Evolutionary conservation across 352 stramenopile species (phyloP).

Genomic region (Globisporangium sylvaticum): DNA sequence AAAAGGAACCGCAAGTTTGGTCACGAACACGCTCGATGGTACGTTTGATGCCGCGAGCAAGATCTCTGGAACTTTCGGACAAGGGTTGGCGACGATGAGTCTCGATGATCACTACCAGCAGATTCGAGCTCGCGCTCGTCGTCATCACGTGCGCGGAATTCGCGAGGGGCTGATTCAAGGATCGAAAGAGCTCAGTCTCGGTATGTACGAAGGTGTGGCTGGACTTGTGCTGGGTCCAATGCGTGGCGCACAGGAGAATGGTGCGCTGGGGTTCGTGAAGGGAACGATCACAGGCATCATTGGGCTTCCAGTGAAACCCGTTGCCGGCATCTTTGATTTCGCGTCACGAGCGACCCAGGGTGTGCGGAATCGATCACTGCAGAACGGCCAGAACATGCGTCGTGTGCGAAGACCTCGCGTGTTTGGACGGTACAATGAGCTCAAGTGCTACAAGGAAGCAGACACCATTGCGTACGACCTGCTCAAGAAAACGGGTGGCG

Average conservation of each 20-base stretch:
- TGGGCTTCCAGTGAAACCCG: conserved; percentile 80
- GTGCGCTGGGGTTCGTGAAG: conserved; percentile 79
- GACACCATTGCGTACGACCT: conserved; percentile 85
- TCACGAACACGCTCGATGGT: conserved; percentile 83
- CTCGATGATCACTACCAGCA: conserved; percentile 88
- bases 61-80: conserved; percentile 85
- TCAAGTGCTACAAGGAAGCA: conserved; percentile 88
- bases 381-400: conserved; percentile 75
- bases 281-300: conserved; percentile 87
- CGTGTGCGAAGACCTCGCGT: conserved; percentile 77
- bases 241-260: conserved; percentile 73
- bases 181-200: conserved; percentile 80
- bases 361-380: conserved; percentile 77
- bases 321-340: conserved; percentile 88
- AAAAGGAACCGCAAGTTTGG: conserved; percentile 84
- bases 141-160: conserved; percentile 75
- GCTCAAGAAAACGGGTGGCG: conserved; percentile 66
- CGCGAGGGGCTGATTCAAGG: conserved; percentile 79
- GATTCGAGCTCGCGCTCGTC: conserved; percentile 70
- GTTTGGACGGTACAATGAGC: conserved; percentile 87
- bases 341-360: conserved; percentile 84
- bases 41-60: conserved; percentile 88
- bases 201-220: conserved; percentile 81
- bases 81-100: conserved; percentile 82
- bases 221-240: conserved; percentile 80